phyloP scores from a whole-genome alignment of 2,329 filamentous ascomycete genomes.

The Neocucurbitaria cava region DNA sequence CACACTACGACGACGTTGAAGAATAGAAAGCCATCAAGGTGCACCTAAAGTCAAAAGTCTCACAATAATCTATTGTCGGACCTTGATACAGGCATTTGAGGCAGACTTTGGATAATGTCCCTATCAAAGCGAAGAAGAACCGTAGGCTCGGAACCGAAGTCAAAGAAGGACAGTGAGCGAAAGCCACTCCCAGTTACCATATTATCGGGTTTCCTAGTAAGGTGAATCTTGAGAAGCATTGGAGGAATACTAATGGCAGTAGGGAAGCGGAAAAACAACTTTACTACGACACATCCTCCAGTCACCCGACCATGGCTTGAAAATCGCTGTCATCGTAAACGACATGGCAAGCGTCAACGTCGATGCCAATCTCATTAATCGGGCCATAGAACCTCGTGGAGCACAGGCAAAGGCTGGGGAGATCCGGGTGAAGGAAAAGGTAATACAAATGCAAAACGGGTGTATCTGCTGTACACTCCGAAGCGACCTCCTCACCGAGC shows the following conservation, averaged over 20 bases:
- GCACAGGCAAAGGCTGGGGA: conserved; percentile 29
- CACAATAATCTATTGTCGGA: too few species aligned
- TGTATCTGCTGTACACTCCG: conserved; percentile 80
- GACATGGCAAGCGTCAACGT: conserved; percentile 70
- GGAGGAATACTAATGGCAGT: conserved; percentile 6
- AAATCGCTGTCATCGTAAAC: conserved; percentile 76
- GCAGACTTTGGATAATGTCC: too few species aligned
- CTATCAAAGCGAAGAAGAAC: conserved; percentile 28
- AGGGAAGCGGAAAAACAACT: conserved; percentile 76
- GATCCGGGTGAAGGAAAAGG: conserved; percentile 67
- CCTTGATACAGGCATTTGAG: too few species aligned
- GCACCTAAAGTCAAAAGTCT: not conserved
- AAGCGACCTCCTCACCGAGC: conserved; percentile 73
- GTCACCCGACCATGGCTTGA: conserved; percentile 68
- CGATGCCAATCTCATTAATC: conserved; percentile 67
- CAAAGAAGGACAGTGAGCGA: conserved; percentile 13
- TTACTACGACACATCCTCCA: conserved; percentile 72
- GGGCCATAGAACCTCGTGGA: conserved; percentile 29
- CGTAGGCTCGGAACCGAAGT: conserved; percentile 9
- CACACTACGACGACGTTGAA: conserved; percentile 22
- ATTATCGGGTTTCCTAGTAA: conserved; percentile 66
- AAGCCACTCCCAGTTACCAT: conserved; percentile 64
- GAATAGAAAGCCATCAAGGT: conserved; percentile 25
- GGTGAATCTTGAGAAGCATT: not conserved
- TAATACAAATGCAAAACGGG: conserved; percentile 72